Base-by-base conservation (phyloP, 1,284 basidiomycete species). In the Rhodotorula sp. region DNA sequence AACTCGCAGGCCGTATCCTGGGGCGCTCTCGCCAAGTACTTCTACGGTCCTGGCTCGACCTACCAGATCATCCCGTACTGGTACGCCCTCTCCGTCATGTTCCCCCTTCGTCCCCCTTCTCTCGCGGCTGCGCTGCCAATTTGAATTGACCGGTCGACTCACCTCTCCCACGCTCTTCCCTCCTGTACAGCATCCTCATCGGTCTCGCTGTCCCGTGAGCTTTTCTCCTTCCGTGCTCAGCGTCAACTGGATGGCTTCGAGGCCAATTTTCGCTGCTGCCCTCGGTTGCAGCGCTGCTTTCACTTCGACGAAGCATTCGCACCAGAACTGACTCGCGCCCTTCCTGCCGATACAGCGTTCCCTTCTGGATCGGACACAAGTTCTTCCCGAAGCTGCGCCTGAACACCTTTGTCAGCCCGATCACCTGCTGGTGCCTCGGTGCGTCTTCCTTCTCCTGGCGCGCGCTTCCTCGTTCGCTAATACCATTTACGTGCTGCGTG, bases 1-100 rank as follows among this genome's bases (percentile, higher is more conserved):
- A 89, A 89, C 80, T 86, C 84, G 29, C 84, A 86, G 58, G 87
- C 88, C 0, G 82, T 89, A 37, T 78, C 89, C 73, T 88, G 88
- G 88, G 80, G 86, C 71, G 86, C 86, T 4, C 82, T 89, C 24
- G 85, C 86, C 30, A 83, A 84, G 66, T 78, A 83, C 67, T 82
- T 87, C 72, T 87, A 86, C 78, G 82, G 83, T 15, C 83, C 83
- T 5, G 77, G 80, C 42, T 81, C 81, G 12, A 81, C 83, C 18
- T 87, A 86, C 78, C 60, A 68, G 30, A 73, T 76, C 71, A 75
- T 78, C n/a, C 75, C 76, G 0, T 60, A 77, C 10, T 66, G 53
- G 62, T 56, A 30, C 29, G 75, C 74, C 10, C 14, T 42, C 65
- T 56, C 75, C 63, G 83, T 86, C 67, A 85, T 85, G 48, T 80